Evolutionary conservation across 768 basidiomycete genomes (phyloP), one percentile per base, ranked within the genome.

Genomic region (Cystobasidium ongulense): DNA sequence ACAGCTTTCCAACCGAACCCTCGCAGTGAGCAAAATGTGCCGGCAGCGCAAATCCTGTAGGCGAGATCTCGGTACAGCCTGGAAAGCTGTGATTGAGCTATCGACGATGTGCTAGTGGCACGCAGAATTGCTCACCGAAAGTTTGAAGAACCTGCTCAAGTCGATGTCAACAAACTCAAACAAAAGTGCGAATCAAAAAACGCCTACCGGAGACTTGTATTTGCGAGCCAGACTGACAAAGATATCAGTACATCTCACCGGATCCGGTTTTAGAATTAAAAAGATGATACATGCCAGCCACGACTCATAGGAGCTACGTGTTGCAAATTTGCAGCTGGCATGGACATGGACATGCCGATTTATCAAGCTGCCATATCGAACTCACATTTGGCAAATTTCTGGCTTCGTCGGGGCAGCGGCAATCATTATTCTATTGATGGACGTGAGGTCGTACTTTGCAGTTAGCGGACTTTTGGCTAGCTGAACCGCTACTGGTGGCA

Each of bases 401-500:
- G 57, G 57, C 57, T 59, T 59, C 11, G 57, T 59, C 5, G 65
- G 65, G 25, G 65, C 65, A 39, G 65, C 41, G 1, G 59, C 71
- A 29, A 59, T 46, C n/a, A 36, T 63, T 4, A 39, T 63, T 29
- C 36, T 31, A 25, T 43, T 35, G 15, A 93, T 78, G 1, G 86
- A 85, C 0, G 85, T 85, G 57, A 93, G 77, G 78, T 92, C 85
- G 79, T 89, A 88, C 77, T 88, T 81, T 72, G 86, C 85, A 4
- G 90, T 84, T 13, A 82, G 66, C 13, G 87, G 86, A 76, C 90
- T 88, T 74, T 88, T 86, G 1, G 87, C 82, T 50, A 96, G 83
- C 0, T 87, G 84, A 17, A 95, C 87, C 15, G 92, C 81, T n/a
- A 96, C 87, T 0, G 93, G 92, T 0, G 92, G 92, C 0, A 91